These are phyloP conservation scores for Nepenthes mirabilis DNA, from an alignment of 148 eudicot species.

Conservation along the genomic window DNA sequence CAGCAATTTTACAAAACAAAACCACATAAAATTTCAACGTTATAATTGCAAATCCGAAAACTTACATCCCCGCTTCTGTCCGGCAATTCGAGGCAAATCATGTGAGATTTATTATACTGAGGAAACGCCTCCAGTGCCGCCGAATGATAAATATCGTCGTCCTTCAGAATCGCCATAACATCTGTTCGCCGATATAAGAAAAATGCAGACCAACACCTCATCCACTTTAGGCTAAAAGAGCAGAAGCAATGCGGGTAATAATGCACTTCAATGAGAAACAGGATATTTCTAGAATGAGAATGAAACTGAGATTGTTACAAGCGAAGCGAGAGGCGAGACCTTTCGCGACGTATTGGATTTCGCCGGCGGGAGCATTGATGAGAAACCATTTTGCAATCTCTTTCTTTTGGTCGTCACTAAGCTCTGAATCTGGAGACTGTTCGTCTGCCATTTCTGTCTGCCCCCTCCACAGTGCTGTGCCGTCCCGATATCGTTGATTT, in stretches of 20 bases:
- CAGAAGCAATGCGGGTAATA: neutral
- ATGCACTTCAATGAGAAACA: neutral
- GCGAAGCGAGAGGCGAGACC: slow-evolving; percentile 24
- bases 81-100: slow-evolving; percentile 69
- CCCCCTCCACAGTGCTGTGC: neutral
- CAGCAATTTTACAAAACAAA: too few species aligned
- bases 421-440: slow-evolving; percentile 32
- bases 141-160: slow-evolving; percentile 47
- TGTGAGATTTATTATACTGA: slow-evolving; percentile 64
- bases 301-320: too few species aligned
- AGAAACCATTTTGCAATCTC: slow-evolving; percentile 98
- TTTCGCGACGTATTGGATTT: slow-evolving; percentile 84
- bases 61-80: slow-evolving; percentile 73
- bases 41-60: slow-evolving; percentile 3
- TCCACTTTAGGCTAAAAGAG: neutral
- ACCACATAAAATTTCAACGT: neutral
- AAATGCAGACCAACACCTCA: slow-evolving; percentile 1
- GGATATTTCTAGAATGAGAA: neutral
- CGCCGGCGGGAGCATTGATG: slow-evolving; percentile 87
- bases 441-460: slow-evolving; percentile 34
- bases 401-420: slow-evolving; percentile 49
- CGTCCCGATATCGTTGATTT: too few species aligned
- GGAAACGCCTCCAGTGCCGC: slow-evolving; percentile 86
- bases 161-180: slow-evolving; percentile 58
- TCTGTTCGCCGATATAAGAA: slow-evolving; percentile 23